These are phyloP conservation scores for Nemania sp. DNA, from an alignment of 2,329 filamentous ascomycete species.

Conservation along the genomic window DNA sequence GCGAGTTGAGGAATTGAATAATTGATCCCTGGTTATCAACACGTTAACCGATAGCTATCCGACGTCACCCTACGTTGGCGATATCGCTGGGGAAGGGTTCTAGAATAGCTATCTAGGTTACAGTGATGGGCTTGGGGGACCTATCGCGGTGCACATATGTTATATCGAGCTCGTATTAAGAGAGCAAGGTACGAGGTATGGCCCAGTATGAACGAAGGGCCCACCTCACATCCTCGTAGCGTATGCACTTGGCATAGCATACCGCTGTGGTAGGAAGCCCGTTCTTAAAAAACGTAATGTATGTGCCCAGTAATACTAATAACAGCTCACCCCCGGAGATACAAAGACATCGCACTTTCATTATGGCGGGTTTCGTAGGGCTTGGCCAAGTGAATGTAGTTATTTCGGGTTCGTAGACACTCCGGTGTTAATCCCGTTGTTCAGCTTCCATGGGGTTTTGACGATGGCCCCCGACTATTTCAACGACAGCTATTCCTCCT, in stretches of 20 bases:
- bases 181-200: not conserved
- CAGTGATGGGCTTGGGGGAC: no score
- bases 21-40: no score
- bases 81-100: no score
- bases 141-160: no score
- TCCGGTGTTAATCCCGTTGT: not conserved
- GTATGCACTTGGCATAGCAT: not conserved
- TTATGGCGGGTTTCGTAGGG: not conserved
- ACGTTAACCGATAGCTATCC: no score
- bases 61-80: no score
- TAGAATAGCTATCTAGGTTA: no score
- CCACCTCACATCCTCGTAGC: not conserved
- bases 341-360: not conserved
- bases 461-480: not conserved
- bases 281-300: no score
- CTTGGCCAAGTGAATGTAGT: not conserved
- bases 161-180: not conserved
- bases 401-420: not conserved
- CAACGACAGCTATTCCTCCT: not conserved
- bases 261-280: no score
- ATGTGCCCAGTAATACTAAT: no score
- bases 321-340: not conserved
- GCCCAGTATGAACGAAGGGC: not conserved
- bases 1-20: no score
- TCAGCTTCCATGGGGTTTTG: not conserved